These are phyloP conservation scores for Eremothecium coryli DNA, from an alignment of 1,139 yeast species.

Conservation along the genomic window DNA sequence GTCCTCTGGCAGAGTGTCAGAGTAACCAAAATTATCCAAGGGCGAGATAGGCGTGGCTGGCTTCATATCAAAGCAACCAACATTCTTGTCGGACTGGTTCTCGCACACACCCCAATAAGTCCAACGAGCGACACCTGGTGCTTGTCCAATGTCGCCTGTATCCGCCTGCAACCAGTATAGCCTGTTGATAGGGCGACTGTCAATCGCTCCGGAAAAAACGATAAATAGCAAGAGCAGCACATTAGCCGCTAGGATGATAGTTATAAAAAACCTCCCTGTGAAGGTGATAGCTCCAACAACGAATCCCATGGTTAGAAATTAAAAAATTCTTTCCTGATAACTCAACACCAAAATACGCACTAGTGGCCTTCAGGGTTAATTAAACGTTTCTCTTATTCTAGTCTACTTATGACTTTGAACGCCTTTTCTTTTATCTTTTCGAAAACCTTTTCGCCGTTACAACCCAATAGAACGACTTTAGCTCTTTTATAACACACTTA, in stretches of 20 bases:
- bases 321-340: neutral
- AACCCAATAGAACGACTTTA: no score
- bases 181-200: conserved; percentile 49
- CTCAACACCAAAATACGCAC: no score
- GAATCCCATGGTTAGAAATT: neutral
- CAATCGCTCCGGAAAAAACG: conserved; percentile 57
- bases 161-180: conserved; percentile 70
- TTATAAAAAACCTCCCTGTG: conserved; percentile 12
- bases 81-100: conserved; percentile 25
- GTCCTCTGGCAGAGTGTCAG: conserved; percentile 44
- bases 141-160: conserved; percentile 46
- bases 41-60: conserved; percentile 70
- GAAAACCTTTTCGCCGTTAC: no score
- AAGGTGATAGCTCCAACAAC: conserved; percentile 7
- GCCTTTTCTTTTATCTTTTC: no score
- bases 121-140: conserved; percentile 57
- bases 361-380: no score
- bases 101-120: conserved; percentile 77
- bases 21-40: conserved; percentile 56
- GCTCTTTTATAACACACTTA: no score
- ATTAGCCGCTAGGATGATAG: conserved; percentile 33
- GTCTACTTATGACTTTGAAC: no score
- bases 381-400: no score
- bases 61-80: conserved; percentile 31
- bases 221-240: conserved; percentile 51